Evolutionary conservation across 1,139 yeast genomes (phyloP).

Genomic region (Taiozyma sp.): DNA sequence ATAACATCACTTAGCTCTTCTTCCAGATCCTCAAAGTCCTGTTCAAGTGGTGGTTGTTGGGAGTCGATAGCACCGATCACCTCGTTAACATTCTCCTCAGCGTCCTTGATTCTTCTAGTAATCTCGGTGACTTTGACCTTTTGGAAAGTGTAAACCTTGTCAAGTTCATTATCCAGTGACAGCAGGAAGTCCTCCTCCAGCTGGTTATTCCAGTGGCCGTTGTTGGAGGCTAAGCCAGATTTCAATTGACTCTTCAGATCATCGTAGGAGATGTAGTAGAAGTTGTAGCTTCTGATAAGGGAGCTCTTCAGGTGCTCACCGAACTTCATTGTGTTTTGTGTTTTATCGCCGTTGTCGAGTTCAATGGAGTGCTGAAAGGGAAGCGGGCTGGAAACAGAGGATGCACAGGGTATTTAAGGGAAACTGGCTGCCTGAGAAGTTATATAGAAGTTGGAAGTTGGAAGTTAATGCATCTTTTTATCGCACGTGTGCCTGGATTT

Average conservation of each 20-base stretch:
- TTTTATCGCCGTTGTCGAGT: no score
- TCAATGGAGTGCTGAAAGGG: not conserved
- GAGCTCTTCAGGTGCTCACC: conserved; percentile 74
- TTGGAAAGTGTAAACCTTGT: conserved; percentile 87
- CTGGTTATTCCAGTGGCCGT: conserved; percentile 61
- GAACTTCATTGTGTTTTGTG: conserved; percentile 53
- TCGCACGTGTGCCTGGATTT: not conserved
- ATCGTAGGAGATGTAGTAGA: conserved; percentile 86
- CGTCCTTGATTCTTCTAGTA: conserved; percentile 72
- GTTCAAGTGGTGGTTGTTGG: conserved; percentile 43
- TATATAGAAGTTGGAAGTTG: not conserved
- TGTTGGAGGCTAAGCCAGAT: conserved; percentile 50
- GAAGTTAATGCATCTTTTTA: not conserved
- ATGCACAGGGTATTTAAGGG: not conserved
- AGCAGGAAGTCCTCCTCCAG: conserved; percentile 78
- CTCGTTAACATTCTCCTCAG: conserved; percentile 60
- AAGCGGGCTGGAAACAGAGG: not conserved
- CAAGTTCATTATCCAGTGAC: conserved; percentile 72
- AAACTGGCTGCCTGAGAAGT: not conserved
- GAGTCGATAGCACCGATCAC: conserved; percentile 44
- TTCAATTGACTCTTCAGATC: conserved; percentile 80
- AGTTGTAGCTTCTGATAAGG: conserved; percentile 76
- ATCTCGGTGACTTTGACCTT: conserved; percentile 84
- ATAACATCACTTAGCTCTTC: conserved; percentile 88
- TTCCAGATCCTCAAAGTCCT: conserved; percentile 86